Percentiles rank a stretch among this genome's conserved stretches.
Evolutionary conservation across 2,329 filamentous ascomycete genomes (phyloP).

Genomic region (Botrytis fabae): DNA sequence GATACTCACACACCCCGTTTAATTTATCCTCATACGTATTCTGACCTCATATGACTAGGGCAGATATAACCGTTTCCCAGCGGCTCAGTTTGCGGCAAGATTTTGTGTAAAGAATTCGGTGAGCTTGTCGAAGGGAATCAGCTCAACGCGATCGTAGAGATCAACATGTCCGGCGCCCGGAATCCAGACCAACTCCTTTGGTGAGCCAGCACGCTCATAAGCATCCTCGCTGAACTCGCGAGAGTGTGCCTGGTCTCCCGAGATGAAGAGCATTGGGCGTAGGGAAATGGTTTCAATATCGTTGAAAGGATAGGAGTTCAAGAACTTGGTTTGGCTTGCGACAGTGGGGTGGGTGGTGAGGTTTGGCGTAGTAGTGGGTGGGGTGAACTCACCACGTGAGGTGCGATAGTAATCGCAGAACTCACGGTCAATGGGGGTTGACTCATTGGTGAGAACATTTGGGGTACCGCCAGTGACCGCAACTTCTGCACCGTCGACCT

Average conservation of each 20-base stretch:
- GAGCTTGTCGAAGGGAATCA: neutral
- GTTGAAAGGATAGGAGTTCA: neutral
- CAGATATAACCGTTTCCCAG: accelerated
- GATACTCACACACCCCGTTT: neutral
- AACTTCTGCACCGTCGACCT: neutral
- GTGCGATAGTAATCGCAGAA: neutral
- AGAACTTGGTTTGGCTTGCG: neutral
- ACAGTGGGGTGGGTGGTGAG: neutral
- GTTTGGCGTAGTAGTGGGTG: neutral
- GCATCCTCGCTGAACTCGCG: neutral
- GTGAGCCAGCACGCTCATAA: neutral
- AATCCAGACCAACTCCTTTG: neutral
- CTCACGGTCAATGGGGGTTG: neutral
- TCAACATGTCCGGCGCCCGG: neutral
- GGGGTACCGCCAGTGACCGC: neutral
- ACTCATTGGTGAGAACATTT: neutral
- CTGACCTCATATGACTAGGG: neutral
- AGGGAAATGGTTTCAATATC: neutral
- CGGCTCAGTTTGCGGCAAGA: neutral
- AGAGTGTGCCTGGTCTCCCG: neutral
- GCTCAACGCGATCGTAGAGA: neutral
- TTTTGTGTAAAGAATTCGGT: neutral
- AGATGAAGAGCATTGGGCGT: neutral
- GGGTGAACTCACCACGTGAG: neutral
- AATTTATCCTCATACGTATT: accelerated